Conservation (phyloP, 352 stramenopile genomes). For the Phytophthora hibernalis region DNA sequence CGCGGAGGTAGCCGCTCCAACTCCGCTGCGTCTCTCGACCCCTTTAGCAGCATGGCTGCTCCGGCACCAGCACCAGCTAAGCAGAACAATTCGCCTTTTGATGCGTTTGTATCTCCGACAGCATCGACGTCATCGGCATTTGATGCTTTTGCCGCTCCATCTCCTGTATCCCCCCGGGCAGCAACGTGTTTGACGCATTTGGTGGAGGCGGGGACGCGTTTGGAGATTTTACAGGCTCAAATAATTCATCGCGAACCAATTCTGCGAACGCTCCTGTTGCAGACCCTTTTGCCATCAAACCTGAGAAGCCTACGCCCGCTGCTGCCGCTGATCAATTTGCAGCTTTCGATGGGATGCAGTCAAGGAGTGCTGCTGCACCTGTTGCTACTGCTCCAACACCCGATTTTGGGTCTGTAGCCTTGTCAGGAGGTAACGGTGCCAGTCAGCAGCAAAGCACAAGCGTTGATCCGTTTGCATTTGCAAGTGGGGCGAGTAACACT, state of each 20-base stretch:
- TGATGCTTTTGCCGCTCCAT: slow-evolving; percentile 47
- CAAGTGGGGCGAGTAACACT: slow-evolving; percentile 36
- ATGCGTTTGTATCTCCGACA: slow-evolving; percentile 40
- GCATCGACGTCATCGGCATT: slow-evolving; percentile 28
- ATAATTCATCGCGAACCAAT: slow-evolving; percentile 38
- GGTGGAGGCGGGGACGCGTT: slow-evolving; percentile 43
- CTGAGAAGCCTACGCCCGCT: slow-evolving; percentile 20
- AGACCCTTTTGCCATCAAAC: slow-evolving; percentile 35
- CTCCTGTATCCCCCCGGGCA: slow-evolving; percentile 26
- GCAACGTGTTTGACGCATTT: slow-evolving; percentile 49
- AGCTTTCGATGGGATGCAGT: slow-evolving; percentile 67
- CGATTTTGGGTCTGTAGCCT: slow-evolving; percentile 26
- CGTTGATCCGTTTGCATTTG: slow-evolving; percentile 67
- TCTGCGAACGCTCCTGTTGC: slow-evolving; percentile 38
- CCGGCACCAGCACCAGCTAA: slow-evolving; percentile 13
- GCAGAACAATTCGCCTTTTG: slow-evolving; percentile 48
- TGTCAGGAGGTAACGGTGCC: slow-evolving; percentile 15
- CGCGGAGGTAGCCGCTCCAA: slow-evolving; percentile 22
- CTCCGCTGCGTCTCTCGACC: slow-evolving; percentile 41
- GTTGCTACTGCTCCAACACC: slow-evolving; percentile 18
- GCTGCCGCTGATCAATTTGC: slow-evolving; percentile 61
- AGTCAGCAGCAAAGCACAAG: slow-evolving; percentile 30
- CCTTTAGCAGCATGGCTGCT: slow-evolving; percentile 42
- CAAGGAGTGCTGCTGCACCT: slow-evolving; percentile 12
- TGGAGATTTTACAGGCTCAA: slow-evolving; percentile 39